Evolutionary conservation across 2,329 filamentous ascomycete species (phyloP), one percentile per base, ranked within the genome.

Genomic region (Ophiocordyceps unilateralis): DNA sequence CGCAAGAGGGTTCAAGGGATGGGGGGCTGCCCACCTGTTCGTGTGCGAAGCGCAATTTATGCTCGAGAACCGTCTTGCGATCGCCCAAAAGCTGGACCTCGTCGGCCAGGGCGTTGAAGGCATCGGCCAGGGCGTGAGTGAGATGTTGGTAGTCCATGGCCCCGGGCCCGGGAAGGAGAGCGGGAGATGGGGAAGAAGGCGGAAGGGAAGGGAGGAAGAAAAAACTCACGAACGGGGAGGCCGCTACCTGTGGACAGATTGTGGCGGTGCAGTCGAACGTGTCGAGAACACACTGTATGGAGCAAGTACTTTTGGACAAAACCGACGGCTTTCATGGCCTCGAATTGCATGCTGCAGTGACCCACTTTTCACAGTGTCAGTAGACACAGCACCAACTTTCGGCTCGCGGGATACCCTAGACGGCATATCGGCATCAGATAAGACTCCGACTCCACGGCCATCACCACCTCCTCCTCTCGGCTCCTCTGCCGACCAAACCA

Each of bases 1-100:
- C 7, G 2, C 10, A 19, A 19, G 28, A 34, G 19, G 41, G 17
- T 12, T n/a, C n/a, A 4, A 41, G 9, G 22, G 17, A 46, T 17
- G 39, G n/a, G 36, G 23, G 34, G n/a, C 22, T 24, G 22, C 54
- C 70, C 68, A 80, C 76, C 68, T 79, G 75, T 57, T 79, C 74
- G 51, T 78, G 75, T 26, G 76, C 76, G 61, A 74, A 80, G 43
- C 73, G 69, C 50, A 80, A 64, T 60, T 81, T 81, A 59, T 80
- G 74, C 61, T 80, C 75, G 46, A 81, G 62, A 43, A 80, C 70
- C 23, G 72, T 77, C 55, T 79, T 78, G 50, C 72, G 69, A 56
- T 80, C 76, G 49, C 70, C 70, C 55, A 81, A 57, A 44, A 65
- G 67, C 60, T 81, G 76, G 37, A 79, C 74, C 61, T 81, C 71